phyloP scores from a whole-genome alignment of 148 eudicot genomes.

The Chenopodium suecicum region DNA sequence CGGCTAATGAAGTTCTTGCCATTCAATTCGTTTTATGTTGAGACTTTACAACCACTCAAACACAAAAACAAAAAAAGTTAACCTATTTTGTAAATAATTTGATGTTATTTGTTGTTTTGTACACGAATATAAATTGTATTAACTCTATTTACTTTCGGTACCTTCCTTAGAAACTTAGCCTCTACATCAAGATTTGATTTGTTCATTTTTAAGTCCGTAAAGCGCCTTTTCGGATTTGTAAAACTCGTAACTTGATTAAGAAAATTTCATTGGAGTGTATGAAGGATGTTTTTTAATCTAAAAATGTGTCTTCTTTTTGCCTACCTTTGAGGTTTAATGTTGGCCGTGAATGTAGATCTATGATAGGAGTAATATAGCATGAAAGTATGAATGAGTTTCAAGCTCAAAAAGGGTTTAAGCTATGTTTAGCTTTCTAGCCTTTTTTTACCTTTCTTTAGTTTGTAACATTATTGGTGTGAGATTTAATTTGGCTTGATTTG shows the following conservation, averaged over 20 bases:
- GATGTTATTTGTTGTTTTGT: background rate
- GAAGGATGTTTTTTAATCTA: background rate
- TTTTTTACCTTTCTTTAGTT: background rate
- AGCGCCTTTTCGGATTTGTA: background rate
- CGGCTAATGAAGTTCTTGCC: conserved; percentile 1
- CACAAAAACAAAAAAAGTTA: background rate
- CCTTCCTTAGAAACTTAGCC: conserved; percentile 13
- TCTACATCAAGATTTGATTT: conserved; percentile 14
- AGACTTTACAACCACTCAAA: conserved; percentile 1
- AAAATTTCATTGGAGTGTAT: background rate
- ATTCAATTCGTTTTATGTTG: background rate
- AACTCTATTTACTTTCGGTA: conserved; percentile 4
- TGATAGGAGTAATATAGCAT: background rate
- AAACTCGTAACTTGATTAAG: background rate
- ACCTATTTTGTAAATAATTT: background rate
- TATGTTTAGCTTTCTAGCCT: background rate
- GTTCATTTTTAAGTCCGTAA: background rate
- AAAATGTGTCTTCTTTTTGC: background rate
- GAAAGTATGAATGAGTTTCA: background rate
- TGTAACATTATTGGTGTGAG: background rate
- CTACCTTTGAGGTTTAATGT: background rate
- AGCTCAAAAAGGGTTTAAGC: background rate
- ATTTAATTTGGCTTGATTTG: background rate
- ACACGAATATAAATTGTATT: background rate
- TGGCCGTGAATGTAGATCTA: background rate